These are phyloP conservation scores for Mortierella claussenii DNA, from an alignment of 192 early-diverging fungal genomes.

Conservation along the genomic window DNA sequence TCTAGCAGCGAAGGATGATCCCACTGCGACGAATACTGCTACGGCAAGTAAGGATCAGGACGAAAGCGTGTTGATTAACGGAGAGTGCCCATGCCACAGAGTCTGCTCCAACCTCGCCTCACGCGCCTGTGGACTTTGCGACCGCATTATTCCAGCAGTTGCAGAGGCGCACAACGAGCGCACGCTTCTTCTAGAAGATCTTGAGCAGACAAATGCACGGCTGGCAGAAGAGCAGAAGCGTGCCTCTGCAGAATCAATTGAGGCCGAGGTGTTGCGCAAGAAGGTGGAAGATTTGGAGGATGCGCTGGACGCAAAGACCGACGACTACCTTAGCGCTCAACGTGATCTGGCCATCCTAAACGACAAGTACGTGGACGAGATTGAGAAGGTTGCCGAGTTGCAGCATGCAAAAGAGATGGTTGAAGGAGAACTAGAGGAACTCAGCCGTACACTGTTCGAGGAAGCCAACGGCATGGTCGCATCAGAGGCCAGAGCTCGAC, in stretches of 20 bases:
- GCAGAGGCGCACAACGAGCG: constrained; percentile 61
- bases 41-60: constrained; percentile 22
- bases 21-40: constrained; percentile 3
- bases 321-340: constrained; percentile 76
- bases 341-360: constrained; percentile 78
- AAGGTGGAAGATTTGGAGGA: constrained; percentile 76
- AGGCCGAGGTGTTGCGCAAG: constrained; percentile 64
- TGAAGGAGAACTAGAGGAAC: constrained; percentile 94
- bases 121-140: constrained; percentile 48
- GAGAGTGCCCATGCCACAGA: constrained; percentile 54
- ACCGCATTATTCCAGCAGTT: constrained; percentile 52
- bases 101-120: constrained; percentile 36
- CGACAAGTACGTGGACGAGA: constrained; percentile 87
- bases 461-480: constrained; percentile 96
- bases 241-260: constrained; percentile 67
- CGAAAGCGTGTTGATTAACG: constrained; percentile 24
- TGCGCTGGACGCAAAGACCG: constrained; percentile 73
- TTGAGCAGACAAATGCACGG: constrained; percentile 65
- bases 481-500: constrained; percentile 72
- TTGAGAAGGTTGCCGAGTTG: constrained; percentile 87
- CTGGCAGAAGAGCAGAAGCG: constrained; percentile 70
- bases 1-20: constrained; percentile 2
- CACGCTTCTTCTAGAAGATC: constrained; percentile 58
- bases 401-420: constrained; percentile 93
- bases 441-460: constrained; percentile 90